Conservation (phyloP, 75 land plant genomes). For the Sequoia sempervirens region DNA sequence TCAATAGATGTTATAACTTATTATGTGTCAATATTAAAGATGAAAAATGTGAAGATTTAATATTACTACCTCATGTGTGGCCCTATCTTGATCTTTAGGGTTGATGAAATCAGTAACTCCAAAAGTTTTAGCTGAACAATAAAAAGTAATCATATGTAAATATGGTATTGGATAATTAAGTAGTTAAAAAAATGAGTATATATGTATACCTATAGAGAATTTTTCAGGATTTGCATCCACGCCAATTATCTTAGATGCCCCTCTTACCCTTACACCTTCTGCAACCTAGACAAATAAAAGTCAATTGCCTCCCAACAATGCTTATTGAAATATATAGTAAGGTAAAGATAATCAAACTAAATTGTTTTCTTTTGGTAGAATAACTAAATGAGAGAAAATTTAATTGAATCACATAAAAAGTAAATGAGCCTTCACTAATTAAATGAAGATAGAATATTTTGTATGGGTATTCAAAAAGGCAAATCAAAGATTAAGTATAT, state of each 20-base stretch:
- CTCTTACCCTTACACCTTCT: conserved; percentile 75
- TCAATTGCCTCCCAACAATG: no score
- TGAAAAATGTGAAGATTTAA: not conserved
- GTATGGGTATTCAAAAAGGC: no score
- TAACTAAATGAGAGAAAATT: no score
- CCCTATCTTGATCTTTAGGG: conserved; percentile 67
- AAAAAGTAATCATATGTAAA: not conserved
- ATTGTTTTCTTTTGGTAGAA: no score
- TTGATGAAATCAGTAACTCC: conserved; percentile 79
- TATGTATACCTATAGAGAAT: conserved; percentile 44
- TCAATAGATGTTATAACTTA: not conserved
- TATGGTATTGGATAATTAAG: not conserved
- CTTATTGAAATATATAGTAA: no score
- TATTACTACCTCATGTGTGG: conserved; percentile 58
- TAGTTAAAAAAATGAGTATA: not conserved
- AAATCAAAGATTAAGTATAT: no score
- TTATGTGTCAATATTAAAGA: not conserved
- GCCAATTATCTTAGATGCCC: conserved; percentile 84
- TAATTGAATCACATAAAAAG: not conserved
- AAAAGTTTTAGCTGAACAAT: conserved; percentile 54
- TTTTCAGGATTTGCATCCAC: conserved; percentile 77
- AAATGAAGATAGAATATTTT: no score
- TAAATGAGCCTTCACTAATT: no score
- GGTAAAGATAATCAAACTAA: no score
- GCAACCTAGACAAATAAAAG: conserved; percentile 41